Conservation (phyloP, 2,329 filamentous ascomycete genomes). For the Fusarium sp. region DNA sequence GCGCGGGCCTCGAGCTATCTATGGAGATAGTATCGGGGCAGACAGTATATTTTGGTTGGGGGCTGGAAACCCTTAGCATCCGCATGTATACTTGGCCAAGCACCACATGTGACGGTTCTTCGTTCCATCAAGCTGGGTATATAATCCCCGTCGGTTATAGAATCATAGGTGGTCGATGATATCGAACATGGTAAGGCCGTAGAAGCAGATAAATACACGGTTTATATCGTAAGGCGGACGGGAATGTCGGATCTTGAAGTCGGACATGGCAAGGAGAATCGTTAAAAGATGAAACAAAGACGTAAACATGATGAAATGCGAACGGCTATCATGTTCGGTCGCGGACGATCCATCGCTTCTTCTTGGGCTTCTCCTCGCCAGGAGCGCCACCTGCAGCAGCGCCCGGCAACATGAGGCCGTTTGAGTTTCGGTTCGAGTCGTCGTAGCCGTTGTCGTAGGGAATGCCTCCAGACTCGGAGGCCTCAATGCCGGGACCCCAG, state of each 20-base stretch:
- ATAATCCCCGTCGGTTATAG: background rate
- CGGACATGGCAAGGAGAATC: constrained; percentile 22
- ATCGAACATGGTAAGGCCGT: constrained; percentile 35
- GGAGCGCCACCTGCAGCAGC: constrained; percentile 23
- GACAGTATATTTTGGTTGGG: constrained; percentile 5
- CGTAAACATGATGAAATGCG: background rate
- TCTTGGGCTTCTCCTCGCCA: constrained; percentile 47
- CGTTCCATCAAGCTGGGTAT: constrained; percentile 10
- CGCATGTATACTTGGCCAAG: background rate
- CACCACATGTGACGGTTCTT: background rate
- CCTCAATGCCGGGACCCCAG: constrained; percentile 48
- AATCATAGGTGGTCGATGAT: constrained; percentile 25
- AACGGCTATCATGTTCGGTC: constrained; percentile 51
- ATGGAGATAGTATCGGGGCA: background rate
- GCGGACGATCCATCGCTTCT: constrained; percentile 59
- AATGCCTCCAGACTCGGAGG: constrained; percentile 37
- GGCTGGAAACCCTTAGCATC: background rate
- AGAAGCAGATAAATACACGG: constrained; percentile 27
- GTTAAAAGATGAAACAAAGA: constrained; percentile 18
- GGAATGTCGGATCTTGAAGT: constrained; percentile 11
- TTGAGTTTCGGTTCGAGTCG: constrained; percentile 42
- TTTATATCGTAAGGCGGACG: constrained; percentile 35
- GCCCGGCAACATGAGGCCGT: constrained; percentile 38
- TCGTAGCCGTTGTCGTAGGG: constrained; percentile 45
- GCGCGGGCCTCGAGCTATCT: background rate